Conservation (phyloP, 345 rosid genomes). For the Sonneratia caseolaris region DNA sequence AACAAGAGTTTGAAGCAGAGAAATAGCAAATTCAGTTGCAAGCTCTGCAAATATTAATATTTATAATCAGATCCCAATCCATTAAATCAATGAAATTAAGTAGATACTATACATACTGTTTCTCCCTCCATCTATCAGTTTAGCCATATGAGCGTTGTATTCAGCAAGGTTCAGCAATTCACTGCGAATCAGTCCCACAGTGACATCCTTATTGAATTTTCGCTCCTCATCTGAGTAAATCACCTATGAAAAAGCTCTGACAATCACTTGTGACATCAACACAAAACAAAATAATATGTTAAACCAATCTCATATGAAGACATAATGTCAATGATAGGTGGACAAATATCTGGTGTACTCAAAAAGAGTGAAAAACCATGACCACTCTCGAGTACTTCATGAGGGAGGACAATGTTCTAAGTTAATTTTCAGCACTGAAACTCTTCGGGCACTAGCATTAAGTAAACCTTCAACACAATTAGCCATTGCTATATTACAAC, state of each 20-base stretch:
- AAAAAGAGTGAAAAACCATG: neutral
- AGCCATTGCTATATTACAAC: neutral
- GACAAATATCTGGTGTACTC: neutral
- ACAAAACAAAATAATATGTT: neutral
- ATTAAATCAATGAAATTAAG: neutral
- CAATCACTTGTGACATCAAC: neutral
- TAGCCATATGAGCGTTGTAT: slow-evolving; percentile 88
- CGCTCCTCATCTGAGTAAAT: slow-evolving; percentile 93
- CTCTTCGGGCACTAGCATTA: neutral
- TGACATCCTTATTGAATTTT: slow-evolving; percentile 82
- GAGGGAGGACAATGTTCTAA: neutral
- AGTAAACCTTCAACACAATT: neutral
- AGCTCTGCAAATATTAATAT: slow-evolving; percentile 44
- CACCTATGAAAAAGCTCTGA: slow-evolving; percentile 34
- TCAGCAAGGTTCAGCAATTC: slow-evolving; percentile 91
- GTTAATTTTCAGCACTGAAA: neutral
- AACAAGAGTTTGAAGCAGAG: slow-evolving; percentile 75
- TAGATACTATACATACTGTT: slow-evolving; percentile 49
- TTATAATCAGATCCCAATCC: slow-evolving; percentile 7
- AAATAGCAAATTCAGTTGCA: slow-evolving; percentile 74
- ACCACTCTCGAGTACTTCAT: neutral
- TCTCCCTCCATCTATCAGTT: slow-evolving; percentile 90
- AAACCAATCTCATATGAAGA: neutral
- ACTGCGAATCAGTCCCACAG: slow-evolving; percentile 68
- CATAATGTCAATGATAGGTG: neutral